Evolutionary conservation across 495 filamentous ascomycete species (phyloP), one percentile per base, ranked within the genome.

Genomic region (Penicillium macrosclerotiorum): DNA sequence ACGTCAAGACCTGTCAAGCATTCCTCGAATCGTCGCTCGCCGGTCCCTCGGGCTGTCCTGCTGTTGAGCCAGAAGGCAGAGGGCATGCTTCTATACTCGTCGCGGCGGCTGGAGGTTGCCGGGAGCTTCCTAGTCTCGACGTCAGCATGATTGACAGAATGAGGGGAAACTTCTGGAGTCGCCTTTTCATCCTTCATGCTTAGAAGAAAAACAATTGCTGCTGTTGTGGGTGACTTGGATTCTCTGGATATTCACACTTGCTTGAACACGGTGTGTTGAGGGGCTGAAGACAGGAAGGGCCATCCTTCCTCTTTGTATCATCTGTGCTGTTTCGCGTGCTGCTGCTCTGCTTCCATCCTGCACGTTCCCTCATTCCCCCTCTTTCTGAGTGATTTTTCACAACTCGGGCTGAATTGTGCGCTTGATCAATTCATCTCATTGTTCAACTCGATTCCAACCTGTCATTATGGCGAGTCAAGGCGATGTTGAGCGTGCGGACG

Each of bases 81-180:
- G 37, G 33, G 31, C 29, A 20, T 11, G 20, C 17, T 16, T 16
- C n/a, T 25, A 25, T 38, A 38, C 35, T 2, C 14, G 20, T 14
- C 20, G 18, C 34, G 18, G 18, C 42, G 17, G 13, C 9, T 31
- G 3, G 4, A 14, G 22, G n/a, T n/a, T 43, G 33, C 38, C 51
- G 50, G 38, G 12, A 39, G 19, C 38, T 55, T 61, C 49, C 51
- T 55, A 41, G 37, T 44, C 42, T 55, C 62, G 52, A 69, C 65
- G 65, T 69, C 65, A 71, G 63, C 53, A 68, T 68, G 65, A 67
- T 62, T 45, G 51, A 42, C 39, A 36, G 17, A 46, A 14, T 18
- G 9, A 25, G 26, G 36, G 20, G 16, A 27, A 17, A 20, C 13
- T 9, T 14, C n/a, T n/a, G n/a, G n/a, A n/a, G n/a, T n/a, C n/a